These are phyloP conservation scores for Russula griseocarnosa DNA, from an alignment of 768 basidiomycete genomes.

Conservation along the genomic window DNA sequence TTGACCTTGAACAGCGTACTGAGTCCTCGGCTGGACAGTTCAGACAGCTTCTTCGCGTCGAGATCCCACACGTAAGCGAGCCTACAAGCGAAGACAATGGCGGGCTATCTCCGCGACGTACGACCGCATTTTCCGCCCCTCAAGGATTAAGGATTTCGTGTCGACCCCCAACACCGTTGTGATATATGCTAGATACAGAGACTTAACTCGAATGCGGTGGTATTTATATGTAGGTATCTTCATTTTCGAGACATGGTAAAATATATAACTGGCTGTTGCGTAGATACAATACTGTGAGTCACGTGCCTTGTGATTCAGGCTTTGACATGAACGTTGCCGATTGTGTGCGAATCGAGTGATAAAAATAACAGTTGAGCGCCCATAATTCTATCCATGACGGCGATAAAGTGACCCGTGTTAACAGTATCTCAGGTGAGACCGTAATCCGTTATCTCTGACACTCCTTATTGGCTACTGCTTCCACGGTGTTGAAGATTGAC, in stretches of 20 bases:
- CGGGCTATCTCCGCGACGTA: slow-evolving; percentile 12
- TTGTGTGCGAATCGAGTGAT: slow-evolving; percentile 13
- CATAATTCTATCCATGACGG: slow-evolving; percentile 1
- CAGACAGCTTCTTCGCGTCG: slow-evolving; percentile 9
- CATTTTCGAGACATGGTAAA: neutral
- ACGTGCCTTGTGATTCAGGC: neutral
- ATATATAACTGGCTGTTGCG: neutral
- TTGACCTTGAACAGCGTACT: slow-evolving; percentile 18
- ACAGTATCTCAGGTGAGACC: neutral
- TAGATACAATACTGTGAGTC: neutral
- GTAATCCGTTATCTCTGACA: neutral
- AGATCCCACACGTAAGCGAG: slow-evolving; percentile 3
- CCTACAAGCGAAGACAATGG: slow-evolving; percentile 10
- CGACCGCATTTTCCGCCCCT: slow-evolving; percentile 14
- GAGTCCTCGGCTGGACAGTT: slow-evolving; percentile 11
- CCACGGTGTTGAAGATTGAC: neutral
- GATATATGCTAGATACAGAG: neutral
- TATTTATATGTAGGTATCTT: neutral
- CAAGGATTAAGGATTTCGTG: slow-evolving; percentile 3
- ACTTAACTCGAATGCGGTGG: neutral
- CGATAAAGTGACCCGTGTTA: slow-evolving; percentile 3
- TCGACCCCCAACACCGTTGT: neutral
- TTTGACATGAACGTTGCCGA: neutral
- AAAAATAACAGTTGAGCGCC: neutral
- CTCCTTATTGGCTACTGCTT: slow-evolving; percentile 2